Evolutionary conservation across 257 asterid genomes (phyloP), one percentile per base, ranked within the genome.

Genomic region (Schizonepeta tenuifolia): DNA sequence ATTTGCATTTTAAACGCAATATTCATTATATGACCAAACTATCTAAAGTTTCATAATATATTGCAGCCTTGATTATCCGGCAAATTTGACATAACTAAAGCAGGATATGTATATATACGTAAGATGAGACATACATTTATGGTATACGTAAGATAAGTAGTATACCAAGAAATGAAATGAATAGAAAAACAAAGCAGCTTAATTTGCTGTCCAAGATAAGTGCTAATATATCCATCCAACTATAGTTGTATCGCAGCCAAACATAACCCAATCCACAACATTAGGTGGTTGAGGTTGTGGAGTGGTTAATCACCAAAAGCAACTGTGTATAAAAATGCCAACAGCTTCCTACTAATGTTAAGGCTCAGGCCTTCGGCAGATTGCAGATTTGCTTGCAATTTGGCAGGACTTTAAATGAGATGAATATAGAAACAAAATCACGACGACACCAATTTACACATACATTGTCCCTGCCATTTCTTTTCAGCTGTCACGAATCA

Each of bases 401-500:
- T 12, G 14, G 70, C 69, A 69, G 13, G 15, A 35, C 5, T 26
- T 69, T 18, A 46, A 54, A 24, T 10, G 77, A 71, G 71, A 50
- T 17, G 40, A 60, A 63, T 43, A 63, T 33, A 64, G 77, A 81
- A 79, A 66, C 73, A 70, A 76, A 68, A 62, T 51, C 69, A 75
- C 51, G 65, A 70, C 9, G 73, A 75, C 70, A 77, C 82, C 78
- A 75, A 81, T 84, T 82, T 87, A 85, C 90, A 83, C 31, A 83
- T 80, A 58, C 78, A 81, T 88, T 77, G 77, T 77, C 79, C 69
- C 76, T 9, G 12, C 53, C 14, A 41, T 68, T 49, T 58, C 72
- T 51, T 76, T 41, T 81, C 77, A 74, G 66, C 77, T 79, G 72
- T 87, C 87, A 36, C 73, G 89, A 71, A 92, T 87, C 92, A 90